Conservation (phyloP, 306 rosid species). For the Herpetospermum pedunculosum region DNA sequence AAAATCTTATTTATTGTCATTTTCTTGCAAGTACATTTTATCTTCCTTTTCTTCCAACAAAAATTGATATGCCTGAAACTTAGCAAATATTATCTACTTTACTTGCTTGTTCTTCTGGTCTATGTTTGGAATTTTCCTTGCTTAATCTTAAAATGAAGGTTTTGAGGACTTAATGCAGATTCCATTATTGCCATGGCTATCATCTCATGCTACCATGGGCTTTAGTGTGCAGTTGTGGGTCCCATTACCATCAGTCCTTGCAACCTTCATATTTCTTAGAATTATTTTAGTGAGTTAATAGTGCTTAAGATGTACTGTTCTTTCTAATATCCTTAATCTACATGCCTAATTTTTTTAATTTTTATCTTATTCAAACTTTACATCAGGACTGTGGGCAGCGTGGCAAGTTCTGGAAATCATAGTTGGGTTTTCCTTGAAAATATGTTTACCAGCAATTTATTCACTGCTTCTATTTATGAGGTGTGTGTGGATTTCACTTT, state of each 20-base stretch:
- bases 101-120: neutral
- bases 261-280: conserved; percentile 9
- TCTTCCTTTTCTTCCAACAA: neutral
- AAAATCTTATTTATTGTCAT: conserved; percentile 14
- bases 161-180: conserved; percentile 15
- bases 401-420: conserved; percentile 51
- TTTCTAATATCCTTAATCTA: neutral
- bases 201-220: neutral
- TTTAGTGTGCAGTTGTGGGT: conserved; percentile 4
- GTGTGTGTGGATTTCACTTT: conserved; percentile 34
- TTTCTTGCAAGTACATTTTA: conserved; percentile 10
- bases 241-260: conserved; percentile 10
- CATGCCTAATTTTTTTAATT: neutral
- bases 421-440: conserved; percentile 47
- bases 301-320: neutral
- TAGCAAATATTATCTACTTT: neutral
- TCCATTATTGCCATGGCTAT: conserved; percentile 6
- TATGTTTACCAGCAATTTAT: conserved; percentile 20
- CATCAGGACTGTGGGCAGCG: conserved; percentile 64
- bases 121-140: neutral
- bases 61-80: neutral
- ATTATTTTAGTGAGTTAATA: conserved; percentile 2
- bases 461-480: conserved; percentile 30
- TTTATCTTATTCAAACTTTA: neutral
- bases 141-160: conserved; percentile 7